Evolutionary conservation across 2,329 filamentous ascomycete genomes (phyloP).

Genomic region (Calonectria hongkongensis): DNA sequence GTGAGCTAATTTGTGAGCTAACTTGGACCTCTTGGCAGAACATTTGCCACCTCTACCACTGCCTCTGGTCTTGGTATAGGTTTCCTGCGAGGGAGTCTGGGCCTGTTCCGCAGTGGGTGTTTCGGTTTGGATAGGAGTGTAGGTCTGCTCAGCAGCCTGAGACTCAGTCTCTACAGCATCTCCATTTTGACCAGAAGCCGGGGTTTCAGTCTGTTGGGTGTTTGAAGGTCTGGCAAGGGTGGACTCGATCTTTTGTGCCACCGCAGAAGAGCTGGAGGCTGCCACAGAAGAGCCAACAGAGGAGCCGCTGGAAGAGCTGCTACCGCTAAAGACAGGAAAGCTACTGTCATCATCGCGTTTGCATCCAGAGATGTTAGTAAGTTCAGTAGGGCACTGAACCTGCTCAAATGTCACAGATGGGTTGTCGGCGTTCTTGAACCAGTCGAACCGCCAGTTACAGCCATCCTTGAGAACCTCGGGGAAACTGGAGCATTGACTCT

Average conservation of each 20-base stretch:
- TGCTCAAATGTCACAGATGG: slow-evolving; percentile 72
- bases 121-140: slow-evolving; percentile 30
- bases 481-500: slow-evolving; percentile 71
- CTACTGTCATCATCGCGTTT: slow-evolving; percentile 56
- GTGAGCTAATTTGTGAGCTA: neutral
- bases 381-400: slow-evolving; percentile 72
- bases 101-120: slow-evolving; percentile 31
- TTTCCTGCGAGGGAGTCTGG: slow-evolving; percentile 12
- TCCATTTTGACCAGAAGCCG: neutral
- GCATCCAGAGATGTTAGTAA: slow-evolving; percentile 65
- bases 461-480: slow-evolving; percentile 73
- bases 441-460: slow-evolving; percentile 79
- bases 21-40: slow-evolving; percentile 27
- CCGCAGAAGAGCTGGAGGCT: slow-evolving; percentile 20
- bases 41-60: slow-evolving; percentile 45
- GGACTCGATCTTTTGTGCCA: neutral
- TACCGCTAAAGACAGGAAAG: slow-evolving; percentile 53
- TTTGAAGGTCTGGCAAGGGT: neutral
- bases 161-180: neutral
- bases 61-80: slow-evolving; percentile 26
- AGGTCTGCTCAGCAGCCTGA: neutral
- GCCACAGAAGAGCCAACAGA: slow-evolving; percentile 24
- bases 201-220: neutral
- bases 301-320: slow-evolving; percentile 39
- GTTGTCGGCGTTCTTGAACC: slow-evolving; percentile 77